A percentile compares a stretch with the other conserved stretches of the same genome.
Conservation (phyloP, 192 early-diverging fungal genomes). For the Polychytrium aggregatum region DNA sequence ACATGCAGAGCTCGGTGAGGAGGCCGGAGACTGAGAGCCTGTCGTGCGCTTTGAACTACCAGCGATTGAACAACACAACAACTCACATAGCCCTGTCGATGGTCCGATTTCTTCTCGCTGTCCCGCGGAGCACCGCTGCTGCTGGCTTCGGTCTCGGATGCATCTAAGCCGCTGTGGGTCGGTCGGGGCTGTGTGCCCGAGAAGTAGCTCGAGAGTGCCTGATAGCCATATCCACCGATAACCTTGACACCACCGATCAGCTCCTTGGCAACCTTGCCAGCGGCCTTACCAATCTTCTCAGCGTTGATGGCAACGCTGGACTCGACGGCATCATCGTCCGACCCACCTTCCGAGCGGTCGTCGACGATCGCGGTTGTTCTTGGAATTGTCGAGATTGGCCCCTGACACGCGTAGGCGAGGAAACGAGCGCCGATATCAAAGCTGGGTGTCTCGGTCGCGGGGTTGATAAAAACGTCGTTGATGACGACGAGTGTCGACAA, state of each 20-base stretch:
- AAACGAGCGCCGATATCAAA: slow-evolving; percentile 56
- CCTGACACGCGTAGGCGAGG: slow-evolving; percentile 50
- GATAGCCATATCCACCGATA: slow-evolving; percentile 55
- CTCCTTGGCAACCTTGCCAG: slow-evolving; percentile 70
- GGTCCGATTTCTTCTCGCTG: neutral
- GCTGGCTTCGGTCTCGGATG: neutral
- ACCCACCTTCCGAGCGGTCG: neutral
- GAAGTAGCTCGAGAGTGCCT: slow-evolving; percentile 56
- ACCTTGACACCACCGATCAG: slow-evolving; percentile 65
- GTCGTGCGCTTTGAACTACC: neutral
- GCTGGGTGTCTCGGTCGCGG: slow-evolving; percentile 19
- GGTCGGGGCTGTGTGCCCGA: slow-evolving; percentile 5
- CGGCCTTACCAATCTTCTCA: slow-evolving; percentile 28
- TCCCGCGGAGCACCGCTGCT: neutral
- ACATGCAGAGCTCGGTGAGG: neutral
- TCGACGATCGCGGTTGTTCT: slow-evolving; percentile 4
- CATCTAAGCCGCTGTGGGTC: neutral
- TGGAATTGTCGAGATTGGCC: neutral
- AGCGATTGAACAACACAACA: neutral
- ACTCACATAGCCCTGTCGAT: neutral
- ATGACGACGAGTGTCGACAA: slow-evolving; percentile 25
- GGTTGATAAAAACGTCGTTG: slow-evolving; percentile 36
- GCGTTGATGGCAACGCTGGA: neutral
- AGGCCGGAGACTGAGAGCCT: neutral
- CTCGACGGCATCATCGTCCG: neutral